These are phyloP conservation scores for Paralagenidium karlingii DNA, from an alignment of 352 stramenopile species.

Conservation along the genomic window DNA sequence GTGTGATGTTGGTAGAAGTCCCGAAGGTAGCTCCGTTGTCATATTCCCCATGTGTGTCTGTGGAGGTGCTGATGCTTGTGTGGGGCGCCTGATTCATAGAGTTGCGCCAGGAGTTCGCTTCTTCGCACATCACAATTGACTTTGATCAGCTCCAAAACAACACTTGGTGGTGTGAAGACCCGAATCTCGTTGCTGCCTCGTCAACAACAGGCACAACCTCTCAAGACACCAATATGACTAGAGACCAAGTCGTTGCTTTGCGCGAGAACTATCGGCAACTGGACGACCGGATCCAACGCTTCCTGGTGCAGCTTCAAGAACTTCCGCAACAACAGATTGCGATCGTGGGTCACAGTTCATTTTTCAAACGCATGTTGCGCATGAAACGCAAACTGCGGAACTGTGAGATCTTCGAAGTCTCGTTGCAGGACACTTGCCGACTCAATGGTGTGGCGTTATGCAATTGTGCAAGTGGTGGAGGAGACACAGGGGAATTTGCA, in stretches of 20 bases:
- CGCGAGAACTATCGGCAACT: slow-evolving; percentile 43
- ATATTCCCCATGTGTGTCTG: no score
- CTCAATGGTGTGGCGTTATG: no score
- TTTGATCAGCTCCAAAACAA: no score
- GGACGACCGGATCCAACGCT: slow-evolving; percentile 48
- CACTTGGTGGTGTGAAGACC: neutral
- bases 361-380: slow-evolving; percentile 74
- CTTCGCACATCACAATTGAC: no score
- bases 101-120: no score
- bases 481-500: no score
- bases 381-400: slow-evolving; percentile 73
- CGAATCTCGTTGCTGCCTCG: neutral
- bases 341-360: slow-evolving; percentile 71
- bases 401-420: slow-evolving; percentile 56
- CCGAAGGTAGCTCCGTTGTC: slow-evolving; percentile 15
- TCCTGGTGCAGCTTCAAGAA: slow-evolving; percentile 32
- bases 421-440: no score
- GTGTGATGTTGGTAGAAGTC: slow-evolving; percentile 63
- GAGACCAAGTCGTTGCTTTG: slow-evolving; percentile 38
- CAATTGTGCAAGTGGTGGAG: no score
- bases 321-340: slow-evolving; percentile 60
- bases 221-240: no score
- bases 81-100: no score
- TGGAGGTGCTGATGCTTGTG: no score
- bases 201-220: neutral